A percentile compares a stretch with the other conserved stretches of the same genome.
phyloP scores from a whole-genome alignment of 306 rosid genomes.

The Styphnolobium japonicum region DNA sequence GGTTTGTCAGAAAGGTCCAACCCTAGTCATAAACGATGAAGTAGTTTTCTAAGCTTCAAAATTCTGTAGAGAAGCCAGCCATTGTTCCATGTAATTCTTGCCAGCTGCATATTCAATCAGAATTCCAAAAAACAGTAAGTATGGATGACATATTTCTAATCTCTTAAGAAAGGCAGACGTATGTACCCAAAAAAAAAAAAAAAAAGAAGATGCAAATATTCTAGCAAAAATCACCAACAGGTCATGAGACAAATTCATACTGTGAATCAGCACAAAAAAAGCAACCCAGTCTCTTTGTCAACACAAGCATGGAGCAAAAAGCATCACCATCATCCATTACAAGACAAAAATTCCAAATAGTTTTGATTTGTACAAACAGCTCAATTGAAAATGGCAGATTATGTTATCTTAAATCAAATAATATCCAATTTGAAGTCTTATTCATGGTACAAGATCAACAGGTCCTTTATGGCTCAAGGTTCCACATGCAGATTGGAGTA shows the following conservation, averaged over 20 bases:
- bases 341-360: background rate
- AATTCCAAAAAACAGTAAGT: background rate
- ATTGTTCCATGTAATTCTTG: conserved; percentile 62
- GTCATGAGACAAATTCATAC: background rate
- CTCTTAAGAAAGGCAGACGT: too few species aligned
- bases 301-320: background rate
- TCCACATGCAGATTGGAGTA: background rate
- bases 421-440: background rate
- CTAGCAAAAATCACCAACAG: background rate
- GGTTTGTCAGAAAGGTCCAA: background rate
- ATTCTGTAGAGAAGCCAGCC: conserved; percentile 67
- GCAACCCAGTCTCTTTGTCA: too few species aligned
- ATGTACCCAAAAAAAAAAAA: too few species aligned
- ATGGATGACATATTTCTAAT: background rate
- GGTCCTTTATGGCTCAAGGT: background rate
- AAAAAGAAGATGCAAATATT: background rate
- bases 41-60: conserved; percentile 36
- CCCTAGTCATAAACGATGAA: background rate
- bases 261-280: too few species aligned
- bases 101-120: conserved; percentile 52
- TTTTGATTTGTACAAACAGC: background rate
- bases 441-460: background rate
- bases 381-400: background rate
- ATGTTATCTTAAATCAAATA: background rate
- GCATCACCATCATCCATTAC: background rate